Evolutionary conservation across 345 rosid species (phyloP).

Genomic region (Hibiscus mutabilis): DNA sequence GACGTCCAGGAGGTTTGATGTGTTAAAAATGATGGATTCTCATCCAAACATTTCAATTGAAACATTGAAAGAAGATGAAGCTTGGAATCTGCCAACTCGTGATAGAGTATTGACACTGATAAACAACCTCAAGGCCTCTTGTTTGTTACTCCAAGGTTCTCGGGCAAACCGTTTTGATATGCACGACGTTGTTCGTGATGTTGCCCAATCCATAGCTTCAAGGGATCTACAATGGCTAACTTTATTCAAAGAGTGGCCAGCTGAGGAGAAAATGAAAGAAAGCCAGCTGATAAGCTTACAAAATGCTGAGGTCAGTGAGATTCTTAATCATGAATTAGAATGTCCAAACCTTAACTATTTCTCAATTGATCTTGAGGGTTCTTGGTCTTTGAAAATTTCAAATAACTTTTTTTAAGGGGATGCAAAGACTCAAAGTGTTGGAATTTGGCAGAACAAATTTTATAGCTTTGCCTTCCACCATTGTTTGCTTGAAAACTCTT

Average conservation of each 20-base stretch:
- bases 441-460: not conserved
- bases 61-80: constrained; percentile 9
- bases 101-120: constrained; percentile 5
- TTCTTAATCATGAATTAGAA: not conserved
- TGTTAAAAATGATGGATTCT: constrained; percentile 7
- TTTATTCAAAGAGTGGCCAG: not conserved
- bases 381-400: not conserved
- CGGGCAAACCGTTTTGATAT: not conserved
- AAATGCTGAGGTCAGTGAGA: no score
- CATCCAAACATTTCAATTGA: not conserved
- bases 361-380: not conserved
- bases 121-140: not conserved
- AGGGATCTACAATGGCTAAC: not conserved
- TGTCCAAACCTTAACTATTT: constrained; percentile 4
- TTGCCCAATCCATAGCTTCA: not conserved
- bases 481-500: not conserved
- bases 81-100: constrained; percentile 15
- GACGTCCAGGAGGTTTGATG: constrained; percentile 7
- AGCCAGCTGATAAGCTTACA: no score
- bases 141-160: not conserved
- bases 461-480: not conserved
- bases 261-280: no score
- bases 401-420: not conserved
- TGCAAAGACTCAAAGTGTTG: not conserved
- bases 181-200: not conserved